These are phyloP conservation scores for Pelargonium fulgidum DNA, from an alignment of 441 rosid genomes.

Conservation along the genomic window DNA sequence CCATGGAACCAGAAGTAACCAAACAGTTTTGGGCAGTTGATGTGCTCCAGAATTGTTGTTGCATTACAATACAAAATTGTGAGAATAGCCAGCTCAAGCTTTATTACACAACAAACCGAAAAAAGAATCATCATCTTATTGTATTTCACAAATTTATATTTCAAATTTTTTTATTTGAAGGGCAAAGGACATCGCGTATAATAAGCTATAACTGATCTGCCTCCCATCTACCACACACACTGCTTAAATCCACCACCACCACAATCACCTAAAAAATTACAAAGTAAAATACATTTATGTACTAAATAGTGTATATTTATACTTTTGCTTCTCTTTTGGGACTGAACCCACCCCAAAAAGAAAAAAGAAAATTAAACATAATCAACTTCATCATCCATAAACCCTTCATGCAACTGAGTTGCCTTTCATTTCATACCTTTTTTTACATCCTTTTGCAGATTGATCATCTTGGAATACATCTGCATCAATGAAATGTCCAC, in stretches of 20 bases:
- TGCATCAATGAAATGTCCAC: too few species aligned
- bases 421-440: neutral
- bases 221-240: neutral
- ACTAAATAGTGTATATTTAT: neutral
- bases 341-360: neutral
- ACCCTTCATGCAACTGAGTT: neutral
- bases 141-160: conserved; percentile 7
- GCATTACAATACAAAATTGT: too few species aligned
- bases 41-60: too few species aligned
- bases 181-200: neutral
- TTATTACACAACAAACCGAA: too few species aligned
- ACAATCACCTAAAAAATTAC: neutral
- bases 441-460: neutral
- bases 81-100: too few species aligned
- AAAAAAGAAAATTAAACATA: neutral
- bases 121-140: neutral
- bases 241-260: neutral
- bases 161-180: neutral
- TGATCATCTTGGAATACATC: too few species aligned
- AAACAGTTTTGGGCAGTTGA: too few species aligned
- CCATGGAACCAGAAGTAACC: too few species aligned
- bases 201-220: neutral
- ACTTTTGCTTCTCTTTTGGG: neutral
- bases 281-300: conserved; percentile 7
- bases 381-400: neutral